Evolutionary conservation across 129 eudicot genomes (phyloP), one percentile per base, ranked within the genome.

Genomic region (Logfia minima): DNA sequence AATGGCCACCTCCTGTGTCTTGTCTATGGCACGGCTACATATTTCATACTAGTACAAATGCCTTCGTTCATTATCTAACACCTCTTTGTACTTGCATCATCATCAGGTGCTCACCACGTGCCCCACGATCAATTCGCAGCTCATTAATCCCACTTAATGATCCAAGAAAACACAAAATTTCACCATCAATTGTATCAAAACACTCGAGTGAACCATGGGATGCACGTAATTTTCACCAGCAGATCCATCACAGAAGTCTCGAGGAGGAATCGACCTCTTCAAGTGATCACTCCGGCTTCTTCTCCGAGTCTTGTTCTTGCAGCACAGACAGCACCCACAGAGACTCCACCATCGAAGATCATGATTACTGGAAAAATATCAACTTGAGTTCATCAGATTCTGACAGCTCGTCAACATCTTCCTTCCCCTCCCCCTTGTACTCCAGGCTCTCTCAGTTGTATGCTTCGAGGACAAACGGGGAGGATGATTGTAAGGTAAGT

Each of bases 81-180:
- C 70, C 23, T 17, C 24, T 17, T 65, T 65, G 32, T 28, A 66
- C 70, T 31, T 34, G 32, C 70, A 65, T 66, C 23, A 23, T 8
- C 55, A 59, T 75, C 75, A 93, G 98, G 87, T 88, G 88, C 79
- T 93, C 96, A 4, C 98, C 98, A 51, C 92, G 94, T 19, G 98
- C 92, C 75, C 98, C 96, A 53, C 84, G 90, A 76, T 81, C 83
- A 41, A 75, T 93, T 21, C 87, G 98, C 79, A 87, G 79, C 60
- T 81, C 87, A 8, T 28, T 82, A 68, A 72, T 77, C 61, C 79
- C 84, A 10, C 81, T 73, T 2, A 61, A 73, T 4, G 92, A 84
- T 83, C 78, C 85, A 62, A 79, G 74, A 26, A 88, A 82, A 79
- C 19, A 59, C 19, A 80, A 77, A 76, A 52, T 23, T 1, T 48